These are phyloP conservation scores for Chlorella variabilis DNA, from an alignment of 163 green algal species.

Conservation along the genomic window DNA sequence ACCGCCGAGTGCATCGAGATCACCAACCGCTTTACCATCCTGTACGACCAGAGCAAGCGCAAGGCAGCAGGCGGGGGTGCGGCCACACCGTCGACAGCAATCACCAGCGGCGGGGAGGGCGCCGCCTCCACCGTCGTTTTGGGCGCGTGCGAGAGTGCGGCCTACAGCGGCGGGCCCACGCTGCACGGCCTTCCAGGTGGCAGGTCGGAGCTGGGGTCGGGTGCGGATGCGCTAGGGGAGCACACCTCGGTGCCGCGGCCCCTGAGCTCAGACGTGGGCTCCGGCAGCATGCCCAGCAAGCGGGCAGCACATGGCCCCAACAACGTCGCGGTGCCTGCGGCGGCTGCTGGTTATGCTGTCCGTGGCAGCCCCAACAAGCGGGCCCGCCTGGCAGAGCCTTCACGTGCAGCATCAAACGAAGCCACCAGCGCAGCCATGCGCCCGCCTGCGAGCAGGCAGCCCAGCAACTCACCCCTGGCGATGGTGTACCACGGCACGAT, in stretches of 20 bases:
- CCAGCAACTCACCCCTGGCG: too few relatives aligned
- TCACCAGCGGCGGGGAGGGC: neutral
- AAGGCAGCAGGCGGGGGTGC: neutral
- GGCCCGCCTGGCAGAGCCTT: neutral
- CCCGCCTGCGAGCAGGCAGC: neutral
- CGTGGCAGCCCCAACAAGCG: neutral
- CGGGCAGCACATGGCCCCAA: neutral
- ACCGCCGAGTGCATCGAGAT: slow-evolving; percentile 18
- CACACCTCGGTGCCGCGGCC: slow-evolving; percentile 15
- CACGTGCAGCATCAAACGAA: neutral
- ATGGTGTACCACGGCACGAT: neutral
- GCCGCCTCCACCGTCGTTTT: slow-evolving; percentile 21
- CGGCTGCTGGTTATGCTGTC: neutral
- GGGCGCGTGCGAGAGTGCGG: slow-evolving; percentile 20
- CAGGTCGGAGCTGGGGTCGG: slow-evolving; percentile 1
- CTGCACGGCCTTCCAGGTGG: neutral
- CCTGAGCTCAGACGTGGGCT: neutral
- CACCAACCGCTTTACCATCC: slow-evolving; percentile 26
- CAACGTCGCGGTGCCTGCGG: neutral
- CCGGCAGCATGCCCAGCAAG: neutral
- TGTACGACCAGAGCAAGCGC: neutral
- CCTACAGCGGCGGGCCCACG: neutral
- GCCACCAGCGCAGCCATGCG: neutral
- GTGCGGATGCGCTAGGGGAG: neutral
- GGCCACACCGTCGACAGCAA: neutral